Conservation (phyloP, 495 filamentous ascomycete genomes). For the Tuber magnatum region DNA sequence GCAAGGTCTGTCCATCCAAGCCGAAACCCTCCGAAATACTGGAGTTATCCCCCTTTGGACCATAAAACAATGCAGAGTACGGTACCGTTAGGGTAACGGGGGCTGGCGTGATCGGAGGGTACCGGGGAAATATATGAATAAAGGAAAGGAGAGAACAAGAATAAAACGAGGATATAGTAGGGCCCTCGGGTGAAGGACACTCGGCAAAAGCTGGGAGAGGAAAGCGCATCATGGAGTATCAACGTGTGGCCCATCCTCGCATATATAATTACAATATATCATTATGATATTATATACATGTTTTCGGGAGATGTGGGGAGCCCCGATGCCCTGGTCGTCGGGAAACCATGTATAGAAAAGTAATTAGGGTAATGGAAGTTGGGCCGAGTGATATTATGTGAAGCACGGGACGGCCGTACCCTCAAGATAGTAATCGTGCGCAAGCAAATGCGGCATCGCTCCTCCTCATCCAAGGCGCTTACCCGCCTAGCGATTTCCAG, state of each 20-base stretch:
- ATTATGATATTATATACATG: not conserved
- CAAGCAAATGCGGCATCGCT: not conserved
- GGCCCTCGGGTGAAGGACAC: not conserved
- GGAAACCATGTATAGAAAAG: not conserved
- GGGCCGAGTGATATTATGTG: not conserved
- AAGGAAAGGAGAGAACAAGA: not conserved
- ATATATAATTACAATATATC: too few relatives aligned
- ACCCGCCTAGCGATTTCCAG: not conserved
- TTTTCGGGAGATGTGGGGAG: not conserved
- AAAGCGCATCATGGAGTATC: not conserved
- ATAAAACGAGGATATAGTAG: not conserved
- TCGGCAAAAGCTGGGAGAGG: not conserved
- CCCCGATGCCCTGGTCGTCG: not conserved
- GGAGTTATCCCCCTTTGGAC: not conserved
- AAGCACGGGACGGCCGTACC: not conserved
- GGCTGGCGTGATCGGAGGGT: not conserved
- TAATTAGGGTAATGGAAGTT: not conserved
- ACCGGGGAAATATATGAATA: not conserved
- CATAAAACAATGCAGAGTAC: not conserved
- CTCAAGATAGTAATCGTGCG: not conserved
- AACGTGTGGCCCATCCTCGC: not conserved
- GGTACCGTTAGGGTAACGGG: not conserved
- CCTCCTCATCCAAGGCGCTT: not conserved
- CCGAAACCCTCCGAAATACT: not conserved
- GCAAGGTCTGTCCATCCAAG: not conserved